Evolutionary conservation across 306 rosid species (phyloP).

Genomic region (Cicer yamashitae): DNA sequence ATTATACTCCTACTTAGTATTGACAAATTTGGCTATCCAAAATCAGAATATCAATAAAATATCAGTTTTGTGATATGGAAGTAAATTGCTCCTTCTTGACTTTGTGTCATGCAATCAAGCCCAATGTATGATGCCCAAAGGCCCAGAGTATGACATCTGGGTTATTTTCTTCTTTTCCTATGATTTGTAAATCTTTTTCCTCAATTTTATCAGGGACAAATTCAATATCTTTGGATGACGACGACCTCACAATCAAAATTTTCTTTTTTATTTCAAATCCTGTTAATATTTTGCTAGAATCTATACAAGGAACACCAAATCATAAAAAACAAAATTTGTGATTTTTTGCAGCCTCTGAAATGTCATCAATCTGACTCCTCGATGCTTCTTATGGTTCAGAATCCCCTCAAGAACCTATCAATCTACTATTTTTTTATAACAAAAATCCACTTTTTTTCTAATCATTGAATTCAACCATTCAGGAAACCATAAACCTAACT

Average conservation of each 20-base stretch:
- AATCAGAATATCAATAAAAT: slow-evolving; percentile 1
- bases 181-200: not conserved
- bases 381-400: slow-evolving; percentile 8
- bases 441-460: not conserved
- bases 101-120: slow-evolving; percentile 3
- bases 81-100: not conserved
- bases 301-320: not conserved
- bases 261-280: slow-evolving; percentile 4
- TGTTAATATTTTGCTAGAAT: not conserved
- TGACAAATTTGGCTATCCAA: slow-evolving; percentile 1
- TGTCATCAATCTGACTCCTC: slow-evolving; percentile 23
- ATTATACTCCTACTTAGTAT: not conserved
- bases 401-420: not conserved
- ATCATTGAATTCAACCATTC: not conserved
- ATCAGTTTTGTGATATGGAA: slow-evolving; percentile 16
- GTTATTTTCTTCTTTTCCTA: slow-evolving; percentile 20
- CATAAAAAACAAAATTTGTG: not conserved
- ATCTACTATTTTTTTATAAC: not conserved
- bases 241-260: not conserved
- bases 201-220: slow-evolving; percentile 4
- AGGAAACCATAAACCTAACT: not conserved
- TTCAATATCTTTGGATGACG: not conserved
- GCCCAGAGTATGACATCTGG: not conserved
- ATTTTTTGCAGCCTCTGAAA: not conserved
- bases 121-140: slow-evolving; percentile 1